Evolutionary conservation across 2,329 filamentous ascomycete species (phyloP).

Genomic region (Cephalotrichum gorgonifer): DNA sequence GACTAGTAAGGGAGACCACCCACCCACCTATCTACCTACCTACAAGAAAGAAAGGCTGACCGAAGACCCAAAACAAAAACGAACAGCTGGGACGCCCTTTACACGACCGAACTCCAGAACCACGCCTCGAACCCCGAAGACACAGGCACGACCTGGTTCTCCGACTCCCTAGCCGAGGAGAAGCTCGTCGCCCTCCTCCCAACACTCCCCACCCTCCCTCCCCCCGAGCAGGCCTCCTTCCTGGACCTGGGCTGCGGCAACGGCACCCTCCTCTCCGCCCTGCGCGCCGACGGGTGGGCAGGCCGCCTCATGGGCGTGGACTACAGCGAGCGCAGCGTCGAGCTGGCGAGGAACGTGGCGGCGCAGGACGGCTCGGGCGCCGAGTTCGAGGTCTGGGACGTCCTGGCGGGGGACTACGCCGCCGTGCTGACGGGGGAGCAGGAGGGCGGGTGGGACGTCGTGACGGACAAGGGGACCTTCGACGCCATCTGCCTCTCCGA

Average conservation of each 20-base stretch:
- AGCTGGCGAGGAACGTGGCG: conserved; percentile 57
- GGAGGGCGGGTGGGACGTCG: conserved; percentile 65
- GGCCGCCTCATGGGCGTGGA: conserved; percentile 78
- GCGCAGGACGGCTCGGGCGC: conserved; percentile 9
- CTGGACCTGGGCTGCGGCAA: conserved; percentile 92
- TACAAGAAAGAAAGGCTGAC: background rate
- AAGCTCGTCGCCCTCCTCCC: conserved; percentile 65
- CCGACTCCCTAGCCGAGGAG: conserved; percentile 78
- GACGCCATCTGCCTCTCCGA: conserved; percentile 78
- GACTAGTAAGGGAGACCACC: conserved; percentile 58
- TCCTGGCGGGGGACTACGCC: conserved; percentile 34
- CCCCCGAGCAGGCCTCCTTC: conserved; percentile 31
- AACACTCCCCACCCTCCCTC: background rate
- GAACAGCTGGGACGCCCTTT: conserved; percentile 71
- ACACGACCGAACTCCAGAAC: conserved; percentile 61
- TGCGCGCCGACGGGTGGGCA: conserved; percentile 50
- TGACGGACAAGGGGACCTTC: conserved; percentile 97
- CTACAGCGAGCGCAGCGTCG: conserved; percentile 67
- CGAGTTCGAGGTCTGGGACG: conserved; percentile 50
- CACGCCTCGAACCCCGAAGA: conserved; percentile 62
- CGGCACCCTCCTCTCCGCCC: conserved; percentile 77
- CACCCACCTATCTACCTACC: conserved; percentile 1
- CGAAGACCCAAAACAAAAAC: background rate
- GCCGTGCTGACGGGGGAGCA: conserved; percentile 20
- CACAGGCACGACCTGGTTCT: conserved; percentile 92